These are phyloP conservation scores for Cucurbita ficifolia DNA, from an alignment of 306 rosid species.

Conservation along the genomic window DNA sequence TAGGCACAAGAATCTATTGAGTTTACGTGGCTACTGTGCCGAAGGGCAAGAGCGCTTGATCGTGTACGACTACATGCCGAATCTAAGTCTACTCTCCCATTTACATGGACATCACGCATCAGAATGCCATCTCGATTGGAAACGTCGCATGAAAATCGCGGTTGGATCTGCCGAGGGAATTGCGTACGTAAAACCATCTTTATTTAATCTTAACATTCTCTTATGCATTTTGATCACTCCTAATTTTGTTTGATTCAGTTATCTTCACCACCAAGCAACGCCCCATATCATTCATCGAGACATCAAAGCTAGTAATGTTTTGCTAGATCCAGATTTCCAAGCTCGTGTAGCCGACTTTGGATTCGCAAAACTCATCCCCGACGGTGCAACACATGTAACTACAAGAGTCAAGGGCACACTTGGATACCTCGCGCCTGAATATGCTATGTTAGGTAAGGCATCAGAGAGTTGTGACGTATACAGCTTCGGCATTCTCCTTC, in stretches of 20 bases:
- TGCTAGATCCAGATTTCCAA: slow-evolving; percentile 60
- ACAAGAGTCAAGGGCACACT: slow-evolving; percentile 97
- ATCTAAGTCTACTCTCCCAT: slow-evolving; percentile 86
- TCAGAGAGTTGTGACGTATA: slow-evolving; percentile 81
- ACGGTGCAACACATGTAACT: slow-evolving; percentile 90
- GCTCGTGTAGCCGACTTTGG: slow-evolving; percentile 94
- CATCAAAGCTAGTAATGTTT: slow-evolving; percentile 79
- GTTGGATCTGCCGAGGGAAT: slow-evolving; percentile 92
- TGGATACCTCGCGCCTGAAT: slow-evolving; percentile 95
- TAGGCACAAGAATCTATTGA: slow-evolving; percentile 87
- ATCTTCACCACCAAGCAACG: slow-evolving; percentile 83
- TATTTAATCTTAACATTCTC: background rate
- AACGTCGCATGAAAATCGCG: slow-evolving; percentile 67
- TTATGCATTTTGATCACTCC: background rate
- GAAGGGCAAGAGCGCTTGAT: slow-evolving; percentile 96
- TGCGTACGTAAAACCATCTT: slow-evolving; percentile 36
- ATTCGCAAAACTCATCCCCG: slow-evolving; percentile 88
- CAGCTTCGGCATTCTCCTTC: slow-evolving; percentile 86
- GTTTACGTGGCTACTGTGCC: slow-evolving; percentile 89
- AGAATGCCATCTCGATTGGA: slow-evolving; percentile 80
- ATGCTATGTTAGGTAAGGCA: slow-evolving; percentile 88
- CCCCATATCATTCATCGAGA: slow-evolving; percentile 93
- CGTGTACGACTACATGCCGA: slow-evolving; percentile 83
- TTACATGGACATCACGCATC: slow-evolving; percentile 92
- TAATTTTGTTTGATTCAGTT: slow-evolving; percentile 34